phyloP scores from a whole-genome alignment of 2,329 filamentous ascomycete genomes.

The Leptographium radiaticola region DNA sequence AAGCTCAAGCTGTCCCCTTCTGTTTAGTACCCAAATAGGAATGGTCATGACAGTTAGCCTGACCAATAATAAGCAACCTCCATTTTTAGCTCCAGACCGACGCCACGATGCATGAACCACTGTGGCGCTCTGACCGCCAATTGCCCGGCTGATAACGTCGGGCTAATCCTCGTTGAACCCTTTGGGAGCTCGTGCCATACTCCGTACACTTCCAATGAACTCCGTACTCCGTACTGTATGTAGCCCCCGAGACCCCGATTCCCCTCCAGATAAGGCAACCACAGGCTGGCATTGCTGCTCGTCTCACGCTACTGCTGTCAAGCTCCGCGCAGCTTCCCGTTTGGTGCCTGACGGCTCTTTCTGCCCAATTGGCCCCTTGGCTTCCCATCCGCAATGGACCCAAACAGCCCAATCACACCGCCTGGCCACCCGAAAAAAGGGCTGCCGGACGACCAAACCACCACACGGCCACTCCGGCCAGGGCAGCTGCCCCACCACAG shows the following conservation, averaged over 20 bases:
- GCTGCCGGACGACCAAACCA: neutral
- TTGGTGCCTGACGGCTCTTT: neutral
- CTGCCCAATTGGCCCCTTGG: neutral
- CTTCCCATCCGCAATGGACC: constrained; percentile 1
- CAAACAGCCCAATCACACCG: constrained; percentile 3
- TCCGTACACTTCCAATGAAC: too few relatives aligned
- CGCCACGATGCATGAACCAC: neutral
- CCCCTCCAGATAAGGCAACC: neutral
- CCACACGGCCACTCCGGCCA: neutral
- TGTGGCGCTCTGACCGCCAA: neutral
- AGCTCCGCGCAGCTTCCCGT: neutral
- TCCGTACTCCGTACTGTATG: too few relatives aligned
- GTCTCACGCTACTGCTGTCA: neutral
- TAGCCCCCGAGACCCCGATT: too few relatives aligned
- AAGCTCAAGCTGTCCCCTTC: constrained; percentile 16
- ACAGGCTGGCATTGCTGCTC: neutral
- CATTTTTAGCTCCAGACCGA: neutral
- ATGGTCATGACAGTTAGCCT: neutral
- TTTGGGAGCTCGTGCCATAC: too few relatives aligned
- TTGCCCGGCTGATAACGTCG: neutral
- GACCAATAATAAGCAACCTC: too few relatives aligned
- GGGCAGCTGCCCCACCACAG: constrained; percentile 7
- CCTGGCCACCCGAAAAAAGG: neutral
- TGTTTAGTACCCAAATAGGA: constrained; percentile 5
- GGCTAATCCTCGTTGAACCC: too few relatives aligned